Conservation (phyloP, 116 monocot species). For the Cymodocea nodosa region DNA sequence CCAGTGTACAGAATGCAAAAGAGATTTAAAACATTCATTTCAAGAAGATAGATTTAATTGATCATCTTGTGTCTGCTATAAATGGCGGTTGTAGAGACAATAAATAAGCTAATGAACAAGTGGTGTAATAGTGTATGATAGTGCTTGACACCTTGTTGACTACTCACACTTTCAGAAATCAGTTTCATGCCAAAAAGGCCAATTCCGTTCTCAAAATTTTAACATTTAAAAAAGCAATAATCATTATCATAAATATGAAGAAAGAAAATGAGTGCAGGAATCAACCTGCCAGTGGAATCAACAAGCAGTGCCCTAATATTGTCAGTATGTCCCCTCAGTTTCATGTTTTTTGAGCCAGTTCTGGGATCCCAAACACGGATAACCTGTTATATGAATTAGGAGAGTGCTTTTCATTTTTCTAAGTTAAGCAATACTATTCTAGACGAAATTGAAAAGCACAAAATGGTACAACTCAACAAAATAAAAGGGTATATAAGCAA, state of each 20-base stretch:
- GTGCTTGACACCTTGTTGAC: no score
- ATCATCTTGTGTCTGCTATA: no score
- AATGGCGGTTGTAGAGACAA: no score
- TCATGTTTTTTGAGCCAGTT: constrained; percentile 96
- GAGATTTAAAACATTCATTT: no score
- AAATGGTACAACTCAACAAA: background rate
- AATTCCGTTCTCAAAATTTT: background rate
- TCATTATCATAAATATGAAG: background rate
- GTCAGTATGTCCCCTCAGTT: constrained; percentile 94
- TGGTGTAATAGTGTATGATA: no score
- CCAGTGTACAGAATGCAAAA: no score
- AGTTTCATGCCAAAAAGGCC: background rate
- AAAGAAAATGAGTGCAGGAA: background rate
- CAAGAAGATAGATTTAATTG: no score
- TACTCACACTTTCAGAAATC: no score
- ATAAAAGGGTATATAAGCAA: background rate
- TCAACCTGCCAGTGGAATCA: constrained; percentile 91
- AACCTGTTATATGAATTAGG: constrained; percentile 30
- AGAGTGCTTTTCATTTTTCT: background rate
- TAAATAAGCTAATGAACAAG: no score
- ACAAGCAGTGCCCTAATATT: constrained; percentile 90
- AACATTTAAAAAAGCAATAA: background rate
- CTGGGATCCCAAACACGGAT: constrained; percentile 98
- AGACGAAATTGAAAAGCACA: background rate
- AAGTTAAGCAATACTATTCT: background rate